Percentiles rank a stretch among this genome's conserved stretches.
phyloP scores from a whole-genome alignment of 139 green algal genomes.

The Nannochloris sp. region DNA sequence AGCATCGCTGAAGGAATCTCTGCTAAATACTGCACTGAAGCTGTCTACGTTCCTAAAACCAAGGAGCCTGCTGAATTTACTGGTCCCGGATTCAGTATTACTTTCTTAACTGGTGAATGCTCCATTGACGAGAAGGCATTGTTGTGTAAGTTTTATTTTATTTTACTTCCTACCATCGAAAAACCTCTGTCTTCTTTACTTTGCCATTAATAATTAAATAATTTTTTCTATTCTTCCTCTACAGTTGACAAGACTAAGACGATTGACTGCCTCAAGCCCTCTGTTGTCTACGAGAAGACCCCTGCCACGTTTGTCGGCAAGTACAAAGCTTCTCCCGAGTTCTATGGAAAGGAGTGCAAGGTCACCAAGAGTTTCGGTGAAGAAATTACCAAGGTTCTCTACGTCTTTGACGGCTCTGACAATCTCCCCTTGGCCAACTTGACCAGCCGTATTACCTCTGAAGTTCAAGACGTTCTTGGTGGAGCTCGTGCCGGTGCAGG shows the following conservation, averaged over 20 bases:
- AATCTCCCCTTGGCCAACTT: constrained; percentile 1
- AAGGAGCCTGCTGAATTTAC: constrained; percentile 23
- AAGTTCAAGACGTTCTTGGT: background rate
- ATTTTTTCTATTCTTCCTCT: background rate
- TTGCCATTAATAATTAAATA: background rate
- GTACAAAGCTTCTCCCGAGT: constrained; percentile 6
- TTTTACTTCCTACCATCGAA: no score
- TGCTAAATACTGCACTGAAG: constrained; percentile 1
- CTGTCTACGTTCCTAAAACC: background rate
- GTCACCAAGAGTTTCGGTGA: constrained; percentile 3
- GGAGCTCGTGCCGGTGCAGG: background rate
- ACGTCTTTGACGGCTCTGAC: constrained; percentile 23
- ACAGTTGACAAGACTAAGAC: background rate
- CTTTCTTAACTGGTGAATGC: constrained; percentile 19
- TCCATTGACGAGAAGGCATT: constrained; percentile 9
- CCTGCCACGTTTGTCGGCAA: background rate
- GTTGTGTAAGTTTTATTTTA: background rate
- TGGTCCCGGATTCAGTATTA: constrained; percentile 7
- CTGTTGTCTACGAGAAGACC: background rate
- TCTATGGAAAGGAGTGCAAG: constrained; percentile 3
- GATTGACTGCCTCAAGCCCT: constrained; percentile 20
- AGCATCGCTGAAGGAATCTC: background rate
- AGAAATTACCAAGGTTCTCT: constrained; percentile 19
- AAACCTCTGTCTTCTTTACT: no score
- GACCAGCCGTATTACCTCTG: background rate